Evolutionary conservation across 1,139 yeast species (phyloP), one percentile per base, ranked within the genome.

Genomic region (Suhomyces yuchorum): DNA sequence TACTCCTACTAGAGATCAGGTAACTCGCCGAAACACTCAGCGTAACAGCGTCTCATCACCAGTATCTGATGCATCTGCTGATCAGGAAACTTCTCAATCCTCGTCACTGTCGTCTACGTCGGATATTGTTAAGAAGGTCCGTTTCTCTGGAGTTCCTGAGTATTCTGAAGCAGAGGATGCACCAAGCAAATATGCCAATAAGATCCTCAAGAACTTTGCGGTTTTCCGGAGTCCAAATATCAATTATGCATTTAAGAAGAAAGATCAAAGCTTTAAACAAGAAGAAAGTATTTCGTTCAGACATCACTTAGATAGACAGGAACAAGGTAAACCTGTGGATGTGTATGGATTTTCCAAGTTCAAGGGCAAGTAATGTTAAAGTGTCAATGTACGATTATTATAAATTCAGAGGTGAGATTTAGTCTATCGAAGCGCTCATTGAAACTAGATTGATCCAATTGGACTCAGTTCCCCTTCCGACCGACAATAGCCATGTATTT

Each of bases 131-230:
- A 80, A 78, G 52, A 75, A 66, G 51, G 84, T 81, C 6, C 61
- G 85, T 34, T 81, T 81, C 52, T 65, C 65, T 3, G 84, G 84
- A 1, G 84, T 81, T 3, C 73, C 80, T 0, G 78, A 70, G 44
- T 81, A 78, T 52, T 60, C 75, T 1, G 81, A 73, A 37, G 80
- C 75, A 8, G 85, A 81, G 57, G 85, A 81, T 63, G 81, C 80
- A 0, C 85, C 84, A 1, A 67, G 81, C 3, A 71, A 68, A 43
- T 77, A 75, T 51, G 65, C 80, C 35, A 71, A 70, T 51, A 70
- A 72, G 42, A 78, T 80, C 37, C 61, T 80, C 46, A 71, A 75
- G 66, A 75, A 74, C 51, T 75, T 75, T 60, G 77, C 78, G 0
- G 67, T 67, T 15, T 71, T 73, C 53, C 66, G 67, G 48, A 56